phyloP scores from a whole-genome alignment of 1,284 basidiomycete genomes.

The Tylopilus sp. region DNA sequence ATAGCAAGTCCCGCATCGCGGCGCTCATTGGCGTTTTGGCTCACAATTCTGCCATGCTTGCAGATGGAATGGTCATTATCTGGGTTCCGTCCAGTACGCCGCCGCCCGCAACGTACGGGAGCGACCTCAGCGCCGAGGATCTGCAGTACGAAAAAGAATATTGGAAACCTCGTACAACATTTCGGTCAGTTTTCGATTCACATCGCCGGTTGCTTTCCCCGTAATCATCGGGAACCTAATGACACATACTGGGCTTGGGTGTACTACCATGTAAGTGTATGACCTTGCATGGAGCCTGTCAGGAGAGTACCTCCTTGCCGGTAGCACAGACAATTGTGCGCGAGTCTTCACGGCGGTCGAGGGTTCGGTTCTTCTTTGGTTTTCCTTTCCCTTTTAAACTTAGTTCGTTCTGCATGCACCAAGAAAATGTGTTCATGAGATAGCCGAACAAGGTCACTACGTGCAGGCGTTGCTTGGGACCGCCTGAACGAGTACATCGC shows the following conservation, averaged over 20 bases:
- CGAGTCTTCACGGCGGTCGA: conserved; percentile 77
- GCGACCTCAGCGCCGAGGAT: conserved; percentile 72
- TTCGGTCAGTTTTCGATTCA: conserved; percentile 54
- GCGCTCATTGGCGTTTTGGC: not conserved
- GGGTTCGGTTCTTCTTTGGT: conserved; percentile 43
- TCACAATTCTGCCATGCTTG: conserved; percentile 13
- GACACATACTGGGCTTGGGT: conserved; percentile 38
- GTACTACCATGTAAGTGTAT: conserved; percentile 92
- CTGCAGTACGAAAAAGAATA: conserved; percentile 88
- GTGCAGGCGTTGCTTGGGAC: conserved; percentile 97
- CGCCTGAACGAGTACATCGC: conserved; percentile 93
- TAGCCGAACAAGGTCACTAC: conserved; percentile 89
- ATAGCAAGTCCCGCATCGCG: conserved; percentile 58
- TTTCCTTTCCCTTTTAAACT: conserved; percentile 1
- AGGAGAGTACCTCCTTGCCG: conserved; percentile 90
- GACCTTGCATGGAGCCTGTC: conserved; percentile 97
- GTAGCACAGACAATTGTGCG: conserved; percentile 95
- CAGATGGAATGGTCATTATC: conserved; percentile 95
- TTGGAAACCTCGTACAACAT: conserved; percentile 90
- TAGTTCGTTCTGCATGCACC: conserved; percentile 8
- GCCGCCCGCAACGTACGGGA: conserved; percentile 70
- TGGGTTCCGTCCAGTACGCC: conserved; percentile 85
- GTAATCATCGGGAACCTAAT: conserved; percentile 12
- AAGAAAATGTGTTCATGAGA: conserved; percentile 81
- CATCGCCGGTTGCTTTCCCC: not conserved